phyloP scores from a whole-genome alignment of 129 eudicot species.

The Daucus carota region DNA sequence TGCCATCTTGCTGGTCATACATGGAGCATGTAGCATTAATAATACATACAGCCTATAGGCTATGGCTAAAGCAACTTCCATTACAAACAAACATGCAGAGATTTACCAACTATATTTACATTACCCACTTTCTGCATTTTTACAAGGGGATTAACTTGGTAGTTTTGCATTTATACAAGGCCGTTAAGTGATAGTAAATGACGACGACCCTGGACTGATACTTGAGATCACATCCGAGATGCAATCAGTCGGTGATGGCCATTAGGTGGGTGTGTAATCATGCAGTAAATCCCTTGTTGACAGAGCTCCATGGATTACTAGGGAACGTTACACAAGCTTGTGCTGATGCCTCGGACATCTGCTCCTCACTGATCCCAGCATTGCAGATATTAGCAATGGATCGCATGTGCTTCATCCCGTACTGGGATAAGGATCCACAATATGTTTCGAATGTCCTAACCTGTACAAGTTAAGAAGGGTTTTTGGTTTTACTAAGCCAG shows the following conservation, averaged over 20 bases:
- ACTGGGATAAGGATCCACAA: constrained; percentile 70
- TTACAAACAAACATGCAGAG: background rate
- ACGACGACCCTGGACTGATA: background rate
- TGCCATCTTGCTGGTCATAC: background rate
- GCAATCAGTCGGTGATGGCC: background rate
- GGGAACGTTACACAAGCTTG: constrained; percentile 60
- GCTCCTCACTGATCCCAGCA: constrained; percentile 51
- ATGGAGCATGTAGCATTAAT: background rate
- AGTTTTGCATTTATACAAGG: background rate
- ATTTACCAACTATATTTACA: constrained; percentile 1
- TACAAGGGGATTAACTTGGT: background rate
- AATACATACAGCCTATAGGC: background rate
- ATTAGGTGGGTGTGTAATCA: constrained; percentile 8
- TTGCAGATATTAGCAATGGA: constrained; percentile 72
- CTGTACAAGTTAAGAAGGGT: constrained; percentile 22
- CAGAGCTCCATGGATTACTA: constrained; percentile 59
- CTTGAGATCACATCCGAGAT: background rate
- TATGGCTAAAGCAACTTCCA: background rate
- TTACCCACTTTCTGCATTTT: background rate
- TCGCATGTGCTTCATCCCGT: constrained; percentile 83
- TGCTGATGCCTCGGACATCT: constrained; percentile 65
- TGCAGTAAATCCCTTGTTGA: constrained; percentile 59
- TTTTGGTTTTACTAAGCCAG: background rate
- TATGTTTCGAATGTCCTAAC: constrained; percentile 72
- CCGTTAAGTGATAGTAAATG: background rate